Evolutionary conservation across 78 protist species (phyloP).

Genomic region (Parvularia atlantis): DNA sequence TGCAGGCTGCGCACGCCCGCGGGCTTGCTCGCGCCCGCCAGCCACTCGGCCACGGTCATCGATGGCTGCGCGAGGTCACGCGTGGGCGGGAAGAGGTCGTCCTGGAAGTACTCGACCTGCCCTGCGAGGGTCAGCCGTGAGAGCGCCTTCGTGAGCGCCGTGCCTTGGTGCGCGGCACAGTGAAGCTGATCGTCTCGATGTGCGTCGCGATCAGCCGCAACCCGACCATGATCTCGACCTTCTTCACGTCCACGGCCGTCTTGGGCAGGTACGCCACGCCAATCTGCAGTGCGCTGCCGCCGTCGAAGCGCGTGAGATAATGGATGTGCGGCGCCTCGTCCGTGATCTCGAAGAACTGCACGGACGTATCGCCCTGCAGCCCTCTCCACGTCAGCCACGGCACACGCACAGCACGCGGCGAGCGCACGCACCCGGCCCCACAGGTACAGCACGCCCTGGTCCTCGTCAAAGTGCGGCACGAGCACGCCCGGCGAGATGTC

Average conservation of each 20-base stretch:
- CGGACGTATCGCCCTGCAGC: constrained; percentile 20
- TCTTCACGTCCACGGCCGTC: constrained; percentile 7
- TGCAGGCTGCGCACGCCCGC: background rate
- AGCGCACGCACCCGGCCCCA: background rate
- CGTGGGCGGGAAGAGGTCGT: constrained; percentile 34
- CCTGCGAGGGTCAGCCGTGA: background rate
- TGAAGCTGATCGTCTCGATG: constrained; percentile 3
- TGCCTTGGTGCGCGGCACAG: constrained; percentile 15
- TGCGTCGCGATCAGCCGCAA: background rate
- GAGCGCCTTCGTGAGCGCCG: background rate
- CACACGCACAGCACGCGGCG: background rate
- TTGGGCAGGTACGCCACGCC: constrained; percentile 34
- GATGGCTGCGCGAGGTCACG: background rate
- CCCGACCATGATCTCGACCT: constrained; percentile 15
- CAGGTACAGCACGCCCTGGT: constrained; percentile 19
- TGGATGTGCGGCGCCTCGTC: constrained; percentile 6
- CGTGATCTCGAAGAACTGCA: constrained; percentile 22
- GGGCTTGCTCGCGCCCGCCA: constrained; percentile 18
- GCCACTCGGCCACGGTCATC: constrained; percentile 32
- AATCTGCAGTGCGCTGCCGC: background rate
- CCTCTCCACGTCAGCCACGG: background rate
- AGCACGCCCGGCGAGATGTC: constrained; percentile 14
- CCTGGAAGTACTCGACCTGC: constrained; percentile 23
- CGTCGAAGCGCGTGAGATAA: background rate
- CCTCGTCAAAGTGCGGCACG: constrained; percentile 33